Conservation (phyloP, 495 filamentous ascomycete species). For the Talaromyces proteolyticus region DNA sequence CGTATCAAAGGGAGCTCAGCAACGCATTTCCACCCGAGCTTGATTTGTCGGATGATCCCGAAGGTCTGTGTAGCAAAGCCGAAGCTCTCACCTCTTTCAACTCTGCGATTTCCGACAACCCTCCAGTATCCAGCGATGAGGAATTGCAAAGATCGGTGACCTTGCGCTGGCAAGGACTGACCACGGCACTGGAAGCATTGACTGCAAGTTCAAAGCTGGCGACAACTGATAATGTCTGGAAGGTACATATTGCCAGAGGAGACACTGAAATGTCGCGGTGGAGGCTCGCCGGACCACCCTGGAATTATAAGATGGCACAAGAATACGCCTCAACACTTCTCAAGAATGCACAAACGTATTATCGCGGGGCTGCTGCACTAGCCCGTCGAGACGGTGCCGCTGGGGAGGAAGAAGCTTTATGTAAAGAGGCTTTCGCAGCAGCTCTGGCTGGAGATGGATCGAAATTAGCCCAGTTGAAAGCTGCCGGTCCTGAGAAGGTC, state of each 20-base stretch:
- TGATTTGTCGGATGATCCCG: constrained; percentile 36
- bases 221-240: constrained; percentile 44
- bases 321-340: constrained; percentile 45
- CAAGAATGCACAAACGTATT: constrained; percentile 60
- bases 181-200: constrained; percentile 38
- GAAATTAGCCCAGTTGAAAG: constrained; percentile 32
- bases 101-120: constrained; percentile 29
- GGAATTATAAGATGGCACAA: constrained; percentile 36
- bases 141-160: constrained; percentile 16
- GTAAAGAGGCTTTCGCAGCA: constrained; percentile 38
- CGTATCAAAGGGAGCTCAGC: constrained; percentile 44
- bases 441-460: constrained; percentile 36
- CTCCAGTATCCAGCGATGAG: constrained; percentile 21
- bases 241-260: constrained; percentile 56
- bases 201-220: constrained; percentile 49
- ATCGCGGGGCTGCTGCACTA: constrained; percentile 51
- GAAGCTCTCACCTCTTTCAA: constrained; percentile 54
- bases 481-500: constrained; percentile 20
- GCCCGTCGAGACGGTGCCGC: constrained; percentile 36
- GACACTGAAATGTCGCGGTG: constrained; percentile 57
- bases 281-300: constrained; percentile 43
- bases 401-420: constrained; percentile 39
- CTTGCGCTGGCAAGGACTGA: constrained; percentile 46
- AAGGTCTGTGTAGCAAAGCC: constrained; percentile 49
- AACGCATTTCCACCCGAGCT: constrained; percentile 34